Conservation (phyloP, 2,329 filamentous ascomycete genomes). For the Paramyrothecium roridum region DNA sequence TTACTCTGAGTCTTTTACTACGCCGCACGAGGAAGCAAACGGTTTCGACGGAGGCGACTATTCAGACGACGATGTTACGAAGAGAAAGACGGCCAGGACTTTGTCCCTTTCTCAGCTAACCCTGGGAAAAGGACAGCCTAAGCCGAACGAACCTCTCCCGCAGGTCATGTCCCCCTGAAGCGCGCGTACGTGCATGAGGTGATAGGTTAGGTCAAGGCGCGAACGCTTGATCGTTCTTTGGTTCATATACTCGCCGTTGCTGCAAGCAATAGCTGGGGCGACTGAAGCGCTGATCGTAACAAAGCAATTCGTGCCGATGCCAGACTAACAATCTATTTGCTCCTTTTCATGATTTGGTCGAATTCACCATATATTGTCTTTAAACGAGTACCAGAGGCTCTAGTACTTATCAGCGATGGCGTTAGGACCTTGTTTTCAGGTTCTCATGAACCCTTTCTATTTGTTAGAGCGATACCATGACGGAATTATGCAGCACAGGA, state of each 20-base stretch:
- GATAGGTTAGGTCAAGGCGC: background rate
- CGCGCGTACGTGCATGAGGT: background rate
- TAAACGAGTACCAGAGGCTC: background rate
- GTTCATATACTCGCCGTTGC: too few relatives aligned
- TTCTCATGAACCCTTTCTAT: conserved; percentile 1
- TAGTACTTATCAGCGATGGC: background rate
- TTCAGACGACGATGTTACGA: conserved; percentile 33
- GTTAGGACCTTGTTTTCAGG: background rate
- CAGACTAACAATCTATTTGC: too few relatives aligned
- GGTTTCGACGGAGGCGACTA: conserved; percentile 40
- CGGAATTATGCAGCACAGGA: too few relatives aligned
- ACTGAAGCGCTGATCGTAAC: too few relatives aligned
- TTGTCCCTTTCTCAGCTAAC: conserved; percentile 63
- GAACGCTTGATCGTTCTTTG: too few relatives aligned
- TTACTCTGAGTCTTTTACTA: conserved; percentile 48
- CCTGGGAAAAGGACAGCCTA: conserved; percentile 24
- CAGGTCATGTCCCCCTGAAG: conserved; percentile 16
- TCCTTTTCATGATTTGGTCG: too few relatives aligned
- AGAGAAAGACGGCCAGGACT: conserved; percentile 57
- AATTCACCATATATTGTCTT: too few relatives aligned
- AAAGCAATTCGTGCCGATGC: too few relatives aligned
- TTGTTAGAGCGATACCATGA: background rate
- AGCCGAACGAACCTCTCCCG: conserved; percentile 16
- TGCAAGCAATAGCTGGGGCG: too few relatives aligned
- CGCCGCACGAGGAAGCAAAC: conserved; percentile 45